Conservation (phyloP, 1,139 yeast species). For the Saccharomyces hybrid region DNA sequence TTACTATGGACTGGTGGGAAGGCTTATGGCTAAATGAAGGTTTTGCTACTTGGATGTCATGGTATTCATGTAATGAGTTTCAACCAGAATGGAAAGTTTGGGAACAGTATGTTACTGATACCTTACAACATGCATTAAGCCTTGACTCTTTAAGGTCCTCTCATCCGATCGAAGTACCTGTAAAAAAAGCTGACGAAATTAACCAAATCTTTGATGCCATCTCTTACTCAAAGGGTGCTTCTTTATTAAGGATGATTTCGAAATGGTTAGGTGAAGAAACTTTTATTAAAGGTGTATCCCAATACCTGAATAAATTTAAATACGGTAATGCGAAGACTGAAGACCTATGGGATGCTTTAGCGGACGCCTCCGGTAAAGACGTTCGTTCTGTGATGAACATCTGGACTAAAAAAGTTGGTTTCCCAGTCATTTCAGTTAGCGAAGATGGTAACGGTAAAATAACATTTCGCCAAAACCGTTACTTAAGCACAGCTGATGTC, state of each 20-base stretch:
- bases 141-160: slow-evolving; percentile 73
- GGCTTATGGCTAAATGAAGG: slow-evolving; percentile 90
- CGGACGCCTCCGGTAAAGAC: slow-evolving; percentile 68
- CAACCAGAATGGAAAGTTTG: slow-evolving; percentile 86
- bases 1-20: slow-evolving; percentile 95
- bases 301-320: slow-evolving; percentile 61
- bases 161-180: slow-evolving; percentile 85
- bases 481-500: slow-evolving; percentile 71
- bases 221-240: slow-evolving; percentile 76
- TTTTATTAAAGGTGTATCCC: slow-evolving; percentile 70
- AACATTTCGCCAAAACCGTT: slow-evolving; percentile 61
- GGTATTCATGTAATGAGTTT: slow-evolving; percentile 66
- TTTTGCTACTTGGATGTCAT: slow-evolving; percentile 87
- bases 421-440: slow-evolving; percentile 64
- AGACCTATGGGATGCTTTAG: slow-evolving; percentile 72
- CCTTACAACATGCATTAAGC: slow-evolving; percentile 59
- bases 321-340: slow-evolving; percentile 71
- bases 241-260: slow-evolving; percentile 70
- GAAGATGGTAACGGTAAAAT: slow-evolving; percentile 39
- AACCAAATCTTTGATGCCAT: slow-evolving; percentile 84
- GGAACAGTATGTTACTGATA: slow-evolving; percentile 61
- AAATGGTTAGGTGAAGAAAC: slow-evolving; percentile 65
- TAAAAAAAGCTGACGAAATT: slow-evolving; percentile 69
- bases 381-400: slow-evolving; percentile 63
- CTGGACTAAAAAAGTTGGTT: slow-evolving; percentile 82